phyloP scores from a whole-genome alignment of 768 basidiomycete species.

The Phaeolepiota aurea region DNA sequence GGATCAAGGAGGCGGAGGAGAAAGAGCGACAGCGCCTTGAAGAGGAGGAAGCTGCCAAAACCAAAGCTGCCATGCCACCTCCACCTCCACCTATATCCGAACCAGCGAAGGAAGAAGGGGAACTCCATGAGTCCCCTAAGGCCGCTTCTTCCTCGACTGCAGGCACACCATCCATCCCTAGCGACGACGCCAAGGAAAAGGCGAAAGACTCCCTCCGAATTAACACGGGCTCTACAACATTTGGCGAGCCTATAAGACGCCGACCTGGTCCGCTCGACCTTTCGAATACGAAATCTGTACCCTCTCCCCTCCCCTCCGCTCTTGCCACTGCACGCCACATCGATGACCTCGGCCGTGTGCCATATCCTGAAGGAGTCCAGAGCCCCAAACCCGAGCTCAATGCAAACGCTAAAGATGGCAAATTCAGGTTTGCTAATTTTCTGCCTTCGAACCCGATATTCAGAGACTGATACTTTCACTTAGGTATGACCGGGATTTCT shows the following conservation, averaged over 20 bases:
- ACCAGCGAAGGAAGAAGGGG: conserved; percentile 28
- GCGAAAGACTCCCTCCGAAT: conserved; percentile 55
- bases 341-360: conserved; percentile 66
- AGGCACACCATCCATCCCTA: conserved; percentile 22
- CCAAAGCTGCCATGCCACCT: conserved; percentile 25
- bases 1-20: conserved; percentile 26
- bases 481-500: conserved; percentile 96
- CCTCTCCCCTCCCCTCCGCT: conserved; percentile 48
- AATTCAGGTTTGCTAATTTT: conserved; percentile 57
- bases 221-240: conserved; percentile 41
- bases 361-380: conserved; percentile 76
- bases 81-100: conserved; percentile 14
- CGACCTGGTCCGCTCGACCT: conserved; percentile 75
- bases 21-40: conserved; percentile 18
- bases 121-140: conserved; percentile 41
- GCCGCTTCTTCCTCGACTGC: too few relatives aligned
- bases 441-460: neutral
- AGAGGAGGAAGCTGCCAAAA: conserved; percentile 22
- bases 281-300: conserved; percentile 34
- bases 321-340: conserved; percentile 81
- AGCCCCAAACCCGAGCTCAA: conserved; percentile 86
- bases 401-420: conserved; percentile 73
- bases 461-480: conserved; percentile 1
- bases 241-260: conserved; percentile 28
- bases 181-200: conserved; percentile 32